Conservation (phyloP, 805 yeast species). For the Kodamaea hsintzibuensis region DNA sequence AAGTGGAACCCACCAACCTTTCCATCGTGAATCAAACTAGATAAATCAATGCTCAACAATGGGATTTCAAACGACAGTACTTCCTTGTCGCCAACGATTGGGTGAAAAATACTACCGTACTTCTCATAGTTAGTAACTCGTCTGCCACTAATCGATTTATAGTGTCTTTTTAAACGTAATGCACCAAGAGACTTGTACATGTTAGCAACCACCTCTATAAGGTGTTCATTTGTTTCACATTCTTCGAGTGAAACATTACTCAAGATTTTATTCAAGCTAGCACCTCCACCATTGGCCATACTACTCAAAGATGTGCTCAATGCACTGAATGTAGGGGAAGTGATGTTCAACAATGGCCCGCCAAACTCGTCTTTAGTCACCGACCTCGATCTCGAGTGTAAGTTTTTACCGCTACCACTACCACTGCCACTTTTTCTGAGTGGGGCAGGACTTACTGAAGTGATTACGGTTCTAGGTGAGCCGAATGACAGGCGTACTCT, state of each 20-base stretch:
- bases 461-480: conserved; percentile 7
- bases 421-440: conserved; percentile 5
- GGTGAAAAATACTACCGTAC: conserved; percentile 32
- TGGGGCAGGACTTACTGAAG: conserved; percentile 10
- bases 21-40: conserved; percentile 34
- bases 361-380: conserved; percentile 11
- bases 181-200: conserved; percentile 38
- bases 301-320: conserved; percentile 6
- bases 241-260: conserved; percentile 10
- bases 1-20: conserved; percentile 35
- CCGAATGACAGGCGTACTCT: conserved; percentile 1
- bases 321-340: conserved; percentile 3
- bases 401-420: neutral
- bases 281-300: conserved; percentile 6
- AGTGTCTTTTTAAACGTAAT: conserved; percentile 35
- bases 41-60: conserved; percentile 32
- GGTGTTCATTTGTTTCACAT: conserved; percentile 14
- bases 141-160: conserved; percentile 19
- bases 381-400: conserved; percentile 15
- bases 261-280: conserved; percentile 10
- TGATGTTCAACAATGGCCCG: conserved; percentile 3
- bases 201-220: conserved; percentile 28
- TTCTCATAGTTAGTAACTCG: conserved; percentile 10
- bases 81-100: conserved; percentile 36
- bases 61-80: conserved; percentile 43